Evolutionary conservation across 163 green algal species (phyloP), one percentile per base, ranked within the genome.

Genomic region (Volvox carteri): DNA sequence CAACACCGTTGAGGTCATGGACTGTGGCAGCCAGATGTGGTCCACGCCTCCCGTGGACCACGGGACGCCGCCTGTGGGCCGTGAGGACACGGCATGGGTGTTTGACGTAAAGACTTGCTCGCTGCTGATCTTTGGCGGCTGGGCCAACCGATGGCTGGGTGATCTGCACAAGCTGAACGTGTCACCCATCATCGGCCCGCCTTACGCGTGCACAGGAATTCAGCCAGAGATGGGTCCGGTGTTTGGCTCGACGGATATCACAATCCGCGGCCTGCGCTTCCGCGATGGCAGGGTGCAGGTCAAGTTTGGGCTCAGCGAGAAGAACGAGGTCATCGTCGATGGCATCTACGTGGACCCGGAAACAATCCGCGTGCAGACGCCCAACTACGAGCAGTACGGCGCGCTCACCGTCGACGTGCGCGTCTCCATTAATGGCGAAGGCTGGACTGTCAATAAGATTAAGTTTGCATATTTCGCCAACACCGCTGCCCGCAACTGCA

Each of bases 391-490:
- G 93, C 60, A 90, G 79, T 97, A 94, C 72, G 96, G 96, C 48
- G 95, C 96, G 28, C 91, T 96, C 78, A 78, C 92, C 35, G 95
- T 97, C 37, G 92, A 97, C 67, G 90, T 98, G 2, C 78, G 85
- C 23, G 90, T 96, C 42, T 93, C 81, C 83, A 98, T 98, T 87
- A 94, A 92, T 76, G 93, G 93, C 42, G 94, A 96, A 72, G 95
- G 93, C 89, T 98, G 96, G 96, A 98, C 96, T 1, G 96, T 98
- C n/a, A 97, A 98, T 91, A 95, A 95, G 78, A 88, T 97, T 37
- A 91, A 88, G 37, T 97, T 96, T 87, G 93, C 87, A 46, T 98
- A 98, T 94, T 98, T 97, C 85, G 95, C 95, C 90, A 98, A 98
- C 95, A 98, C 96, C 0, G 90, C 93, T 5, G 93, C 95, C 1